phyloP scores from a whole-genome alignment of 495 filamentous ascomycete genomes.

The Platismatia glauca region DNA sequence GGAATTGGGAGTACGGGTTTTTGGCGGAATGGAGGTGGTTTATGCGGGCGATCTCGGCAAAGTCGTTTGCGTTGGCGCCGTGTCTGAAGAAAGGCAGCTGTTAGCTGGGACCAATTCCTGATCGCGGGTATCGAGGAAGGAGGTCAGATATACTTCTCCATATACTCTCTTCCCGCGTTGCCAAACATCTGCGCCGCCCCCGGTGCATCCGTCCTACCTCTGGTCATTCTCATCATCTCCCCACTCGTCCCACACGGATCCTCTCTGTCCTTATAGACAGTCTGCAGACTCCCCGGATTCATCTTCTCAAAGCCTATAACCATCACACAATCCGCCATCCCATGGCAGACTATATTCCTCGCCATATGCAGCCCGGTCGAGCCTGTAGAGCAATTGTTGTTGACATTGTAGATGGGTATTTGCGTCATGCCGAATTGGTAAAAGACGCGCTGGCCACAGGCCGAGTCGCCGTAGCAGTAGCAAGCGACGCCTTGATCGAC shows the following conservation, averaged over 20 bases:
- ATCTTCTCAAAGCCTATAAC: constrained; percentile 98
- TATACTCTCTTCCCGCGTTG: constrained; percentile 90
- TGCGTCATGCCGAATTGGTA: constrained; percentile 97
- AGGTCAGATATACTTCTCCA: constrained; percentile 62
- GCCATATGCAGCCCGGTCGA: constrained; percentile 81
- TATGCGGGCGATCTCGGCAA: constrained; percentile 89
- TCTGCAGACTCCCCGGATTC: constrained; percentile 77
- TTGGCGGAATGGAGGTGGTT: constrained; percentile 85
- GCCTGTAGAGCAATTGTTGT: constrained; percentile 97
- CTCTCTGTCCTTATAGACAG: constrained; percentile 68
- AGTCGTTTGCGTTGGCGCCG: constrained; percentile 78
- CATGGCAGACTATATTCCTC: constrained; percentile 67
- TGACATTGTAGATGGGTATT: constrained; percentile 94
- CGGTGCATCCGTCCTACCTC: constrained; percentile 71
- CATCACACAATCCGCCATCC: constrained; percentile 74
- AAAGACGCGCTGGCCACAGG: constrained; percentile 93
- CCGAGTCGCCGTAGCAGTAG: constrained; percentile 94
- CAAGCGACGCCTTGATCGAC: constrained; percentile 95
- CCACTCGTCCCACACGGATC: constrained; percentile 63
- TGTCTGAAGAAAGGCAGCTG: constrained; percentile 42
- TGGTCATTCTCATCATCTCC: constrained; percentile 72
- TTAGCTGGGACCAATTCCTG: background rate
- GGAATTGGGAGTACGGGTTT: constrained; percentile 97
- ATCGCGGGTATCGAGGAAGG: background rate
- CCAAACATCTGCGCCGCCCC: constrained; percentile 90